These are phyloP conservation scores for Colletotrichum kahawae DNA, from an alignment of 2,329 filamentous ascomycete genomes.

Conservation along the genomic window DNA sequence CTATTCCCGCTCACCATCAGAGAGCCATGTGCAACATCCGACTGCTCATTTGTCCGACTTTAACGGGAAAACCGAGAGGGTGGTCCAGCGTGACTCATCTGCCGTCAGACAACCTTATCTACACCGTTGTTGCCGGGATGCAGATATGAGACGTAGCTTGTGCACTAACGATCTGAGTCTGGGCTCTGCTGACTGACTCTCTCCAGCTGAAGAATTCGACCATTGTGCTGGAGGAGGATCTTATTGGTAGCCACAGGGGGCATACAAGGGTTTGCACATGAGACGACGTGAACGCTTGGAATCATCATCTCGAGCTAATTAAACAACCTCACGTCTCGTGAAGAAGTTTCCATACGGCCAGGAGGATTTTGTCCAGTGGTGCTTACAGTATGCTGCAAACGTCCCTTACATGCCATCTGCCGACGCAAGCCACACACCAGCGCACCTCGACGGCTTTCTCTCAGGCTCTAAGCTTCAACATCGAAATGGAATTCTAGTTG, in stretches of 20 bases:
- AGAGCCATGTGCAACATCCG: not conserved
- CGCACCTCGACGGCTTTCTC: not conserved
- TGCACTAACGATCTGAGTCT: not conserved
- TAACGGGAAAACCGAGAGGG: not conserved
- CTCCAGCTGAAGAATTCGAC: not conserved
- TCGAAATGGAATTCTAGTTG: not conserved
- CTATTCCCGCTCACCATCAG: not conserved
- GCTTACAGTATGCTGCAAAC: not conserved
- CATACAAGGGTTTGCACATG: not conserved
- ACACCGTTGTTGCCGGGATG: not conserved
- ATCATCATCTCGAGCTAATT: not conserved
- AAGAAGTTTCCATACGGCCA: not conserved
- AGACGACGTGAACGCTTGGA: not conserved
- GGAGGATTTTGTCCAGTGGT: not conserved
- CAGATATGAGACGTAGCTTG: not conserved
- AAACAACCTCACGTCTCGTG: not conserved
- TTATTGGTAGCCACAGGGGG: not conserved
- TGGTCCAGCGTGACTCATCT: not conserved
- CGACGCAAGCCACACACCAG: not conserved
- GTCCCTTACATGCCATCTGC: not conserved
- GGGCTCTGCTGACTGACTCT: not conserved
- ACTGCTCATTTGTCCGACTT: not conserved
- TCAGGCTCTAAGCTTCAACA: not conserved
- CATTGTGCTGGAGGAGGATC: not conserved
- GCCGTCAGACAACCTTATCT: not conserved